Base-by-base conservation (phyloP, 257 asterid species). In the Fraxinus americana region DNA sequence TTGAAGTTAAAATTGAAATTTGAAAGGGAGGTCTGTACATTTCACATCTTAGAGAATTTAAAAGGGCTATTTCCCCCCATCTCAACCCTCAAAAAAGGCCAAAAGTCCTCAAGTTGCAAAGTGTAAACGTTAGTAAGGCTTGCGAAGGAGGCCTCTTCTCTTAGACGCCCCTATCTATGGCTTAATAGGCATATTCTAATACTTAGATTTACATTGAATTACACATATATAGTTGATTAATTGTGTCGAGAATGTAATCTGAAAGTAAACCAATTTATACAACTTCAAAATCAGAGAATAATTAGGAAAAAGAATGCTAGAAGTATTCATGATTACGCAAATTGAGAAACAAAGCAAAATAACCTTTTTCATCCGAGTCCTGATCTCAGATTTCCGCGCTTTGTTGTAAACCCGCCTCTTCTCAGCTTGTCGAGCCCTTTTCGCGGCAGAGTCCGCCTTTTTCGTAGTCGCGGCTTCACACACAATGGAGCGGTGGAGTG, bases 361-460 rank as follows among this genome's bases (percentile, higher is more conserved):
- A 66, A 92, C 99, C 92, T 92, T 96, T 87, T 87, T 96, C 96
- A 96, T 96, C 32, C 99, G 90, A 79, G 99, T 96, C 82, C 81
- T 89, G 59, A 91, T 70, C 78, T 95, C 99, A 52, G 99, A 95
- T 80, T 93, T 93, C 70, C 72, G 73, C 4, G 94, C 86, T 81
- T 90, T 96, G 75, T 96, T 76, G 73, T 89, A 93, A n/a, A 93
- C 1, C 32, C 98, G 84, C 84, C 97, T 91, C 91, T 96, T 96
- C 92, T 96, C 98, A 6, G 98, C 88, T 76, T 93, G 99, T 2
- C 99, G 97, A 78, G 97, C 98, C 85, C 99, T 90, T 88, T 96
- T 96, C 21, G 97, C 98, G 6, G 99, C 98, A 25, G 97, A 92
- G 81, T 96, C 99, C 3, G 97, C 84, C 86, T 90, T 95, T 88